A percentile compares a stretch with the other conserved stretches of the same genome.
phyloP scores from a whole-genome alignment of 2,329 filamentous ascomycete species.

The Fusarium oligoseptatum region DNA sequence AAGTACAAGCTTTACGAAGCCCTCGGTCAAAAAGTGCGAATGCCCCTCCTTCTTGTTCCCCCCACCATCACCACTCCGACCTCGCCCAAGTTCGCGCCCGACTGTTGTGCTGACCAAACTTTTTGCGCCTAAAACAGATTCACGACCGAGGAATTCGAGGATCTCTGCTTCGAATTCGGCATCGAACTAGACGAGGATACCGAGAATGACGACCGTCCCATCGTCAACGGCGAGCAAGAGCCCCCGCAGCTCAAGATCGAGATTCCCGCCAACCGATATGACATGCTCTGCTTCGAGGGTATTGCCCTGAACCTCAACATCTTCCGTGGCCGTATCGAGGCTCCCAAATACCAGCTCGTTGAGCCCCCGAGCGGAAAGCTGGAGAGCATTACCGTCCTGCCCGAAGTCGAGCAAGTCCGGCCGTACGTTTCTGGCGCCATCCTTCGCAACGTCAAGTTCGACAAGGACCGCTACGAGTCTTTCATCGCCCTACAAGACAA shows the following conservation, averaged over 20 bases:
- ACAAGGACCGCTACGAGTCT: conserved; percentile 90
- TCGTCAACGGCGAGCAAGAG: conserved; percentile 84
- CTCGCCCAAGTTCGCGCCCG: conserved; percentile 28
- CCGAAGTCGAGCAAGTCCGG: conserved; percentile 81
- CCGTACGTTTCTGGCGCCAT: conserved; percentile 92
- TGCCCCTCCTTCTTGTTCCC: conserved; percentile 40
- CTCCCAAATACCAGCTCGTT: conserved; percentile 84
- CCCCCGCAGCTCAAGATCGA: conserved; percentile 97
- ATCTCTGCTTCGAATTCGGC: conserved; percentile 97
- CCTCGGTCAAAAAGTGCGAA: conserved; percentile 82
- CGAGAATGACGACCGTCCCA: conserved; percentile 78
- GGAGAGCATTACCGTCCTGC: conserved; percentile 83
- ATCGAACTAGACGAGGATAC: conserved; percentile 99
- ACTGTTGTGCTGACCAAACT: conserved; percentile 37
- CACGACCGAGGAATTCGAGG: conserved; percentile 95
- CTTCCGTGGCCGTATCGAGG: conserved; percentile 81
- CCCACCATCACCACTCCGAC: conserved; percentile 35
- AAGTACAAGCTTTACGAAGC: conserved; percentile 96
- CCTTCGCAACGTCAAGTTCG: conserved; percentile 91
- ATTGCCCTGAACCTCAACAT: conserved; percentile 96
- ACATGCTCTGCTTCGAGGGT: conserved; percentile 98
- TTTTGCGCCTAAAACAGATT: conserved; percentile 65
- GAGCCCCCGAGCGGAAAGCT: conserved; percentile 79
- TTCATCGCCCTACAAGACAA: conserved; percentile 99
- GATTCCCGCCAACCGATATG: conserved; percentile 93